phyloP scores from a whole-genome alignment of 2,329 filamentous ascomycete species.

The Xylariaceae sp. region DNA sequence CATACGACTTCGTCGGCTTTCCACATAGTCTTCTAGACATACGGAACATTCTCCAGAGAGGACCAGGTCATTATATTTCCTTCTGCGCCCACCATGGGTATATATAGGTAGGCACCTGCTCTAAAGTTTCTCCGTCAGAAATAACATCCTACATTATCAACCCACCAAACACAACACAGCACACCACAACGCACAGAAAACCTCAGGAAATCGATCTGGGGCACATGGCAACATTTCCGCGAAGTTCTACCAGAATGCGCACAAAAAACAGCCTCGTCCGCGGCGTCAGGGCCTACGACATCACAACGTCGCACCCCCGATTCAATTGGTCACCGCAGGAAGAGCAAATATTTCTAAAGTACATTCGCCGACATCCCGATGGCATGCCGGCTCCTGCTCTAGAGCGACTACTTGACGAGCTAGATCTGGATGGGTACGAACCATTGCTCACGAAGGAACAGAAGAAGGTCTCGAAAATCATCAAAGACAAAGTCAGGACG shows the following conservation, averaged over 20 bases:
- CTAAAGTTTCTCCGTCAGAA: background rate
- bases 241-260: background rate
- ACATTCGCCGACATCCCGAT: background rate
- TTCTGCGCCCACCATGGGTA: background rate
- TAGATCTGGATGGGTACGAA: background rate
- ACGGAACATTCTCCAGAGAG: too few relatives aligned
- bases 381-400: background rate
- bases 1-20: too few relatives aligned
- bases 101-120: background rate
- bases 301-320: background rate
- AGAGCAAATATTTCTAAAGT: background rate
- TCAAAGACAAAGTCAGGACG: background rate
- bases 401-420: background rate
- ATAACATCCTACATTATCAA: background rate
- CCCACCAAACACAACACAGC: background rate
- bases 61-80: too few relatives aligned
- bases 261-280: background rate
- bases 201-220: background rate
- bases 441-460: background rate
- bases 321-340: background rate
- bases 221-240: too few relatives aligned
- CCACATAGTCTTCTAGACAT: too few relatives aligned
- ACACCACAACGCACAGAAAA: background rate
- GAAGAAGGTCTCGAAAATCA: background rate
- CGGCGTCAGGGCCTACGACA: background rate